Conservation (phyloP, 495 filamentous ascomycete genomes). For the Choiromyces venosus region DNA sequence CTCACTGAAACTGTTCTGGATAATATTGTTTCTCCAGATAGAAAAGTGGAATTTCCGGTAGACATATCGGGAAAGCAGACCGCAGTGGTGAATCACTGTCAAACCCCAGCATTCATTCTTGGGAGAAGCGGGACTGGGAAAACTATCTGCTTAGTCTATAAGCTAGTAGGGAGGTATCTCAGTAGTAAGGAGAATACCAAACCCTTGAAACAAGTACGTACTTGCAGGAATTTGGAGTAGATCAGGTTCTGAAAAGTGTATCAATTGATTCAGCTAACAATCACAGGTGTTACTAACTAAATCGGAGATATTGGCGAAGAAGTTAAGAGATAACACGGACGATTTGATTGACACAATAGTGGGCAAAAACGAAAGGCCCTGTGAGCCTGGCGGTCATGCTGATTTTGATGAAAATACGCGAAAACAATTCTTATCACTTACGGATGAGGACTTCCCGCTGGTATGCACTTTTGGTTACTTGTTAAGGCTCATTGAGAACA, state of each 20-base stretch:
- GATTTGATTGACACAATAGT: conserved; percentile 37
- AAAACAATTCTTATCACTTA: conserved; percentile 22
- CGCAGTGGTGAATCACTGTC: conserved; percentile 42
- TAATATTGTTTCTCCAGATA: not conserved
- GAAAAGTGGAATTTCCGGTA: conserved; percentile 44
- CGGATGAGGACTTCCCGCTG: conserved; percentile 44
- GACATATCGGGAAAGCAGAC: conserved; percentile 45
- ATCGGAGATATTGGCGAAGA: conserved; percentile 38
- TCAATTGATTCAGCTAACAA: no score
- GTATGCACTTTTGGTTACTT: conserved; percentile 48
- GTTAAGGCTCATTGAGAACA: no score
- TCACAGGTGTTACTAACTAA: no score
- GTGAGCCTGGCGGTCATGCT: not conserved
- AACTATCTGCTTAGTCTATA: conserved; percentile 47
- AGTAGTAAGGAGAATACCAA: conserved; percentile 9
- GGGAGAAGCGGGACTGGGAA: conserved; percentile 50
- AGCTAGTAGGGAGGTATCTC: conserved; percentile 44
- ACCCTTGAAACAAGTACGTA: conserved; percentile 42
- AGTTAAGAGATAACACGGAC: conserved; percentile 42
- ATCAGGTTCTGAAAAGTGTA: no score
- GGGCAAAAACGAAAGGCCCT: not conserved
- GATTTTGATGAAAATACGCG: conserved; percentile 11
- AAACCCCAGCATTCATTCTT: conserved; percentile 44
- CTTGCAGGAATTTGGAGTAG: no score
- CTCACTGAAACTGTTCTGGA: conserved; percentile 17